Evolutionary conservation across 75 land plant species (phyloP).

Genomic region (Adiantum capillusveneris): DNA sequence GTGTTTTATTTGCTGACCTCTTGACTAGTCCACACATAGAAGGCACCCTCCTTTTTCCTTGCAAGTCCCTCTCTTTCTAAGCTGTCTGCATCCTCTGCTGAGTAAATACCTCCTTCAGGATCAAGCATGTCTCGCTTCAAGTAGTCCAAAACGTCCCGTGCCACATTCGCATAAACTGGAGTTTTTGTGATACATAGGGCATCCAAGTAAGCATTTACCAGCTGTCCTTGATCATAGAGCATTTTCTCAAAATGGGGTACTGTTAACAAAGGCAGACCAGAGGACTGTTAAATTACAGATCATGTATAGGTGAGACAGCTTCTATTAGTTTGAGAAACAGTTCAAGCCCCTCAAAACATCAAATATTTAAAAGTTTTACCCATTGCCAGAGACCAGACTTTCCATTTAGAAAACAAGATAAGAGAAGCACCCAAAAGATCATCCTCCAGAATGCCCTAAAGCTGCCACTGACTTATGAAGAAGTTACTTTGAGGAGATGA

Average conservation of each 20-base stretch:
- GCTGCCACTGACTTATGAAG: too few relatives aligned
- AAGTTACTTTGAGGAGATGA: too few relatives aligned
- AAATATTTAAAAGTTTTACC: too few relatives aligned
- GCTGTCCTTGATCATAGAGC: constrained; percentile 97
- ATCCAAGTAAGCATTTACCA: constrained; percentile 84
- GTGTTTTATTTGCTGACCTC: constrained; percentile 44
- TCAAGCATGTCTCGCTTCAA: constrained; percentile 87
- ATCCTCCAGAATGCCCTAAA: too few relatives aligned
- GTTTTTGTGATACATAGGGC: constrained; percentile 58
- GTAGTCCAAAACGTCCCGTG: constrained; percentile 90
- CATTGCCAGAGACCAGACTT: too few relatives aligned
- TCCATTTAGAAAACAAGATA: too few relatives aligned
- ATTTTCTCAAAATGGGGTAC: constrained; percentile 99
- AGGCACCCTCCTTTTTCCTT: constrained; percentile 91
- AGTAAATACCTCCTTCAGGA: constrained; percentile 79
- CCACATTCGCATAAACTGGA: constrained; percentile 41
- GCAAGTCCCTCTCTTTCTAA: constrained; percentile 59
- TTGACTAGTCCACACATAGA: constrained; percentile 84
- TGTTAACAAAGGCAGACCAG: constrained; percentile 17
- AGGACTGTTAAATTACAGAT: too few relatives aligned
- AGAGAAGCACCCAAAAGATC: too few relatives aligned
- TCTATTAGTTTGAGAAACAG: too few relatives aligned
- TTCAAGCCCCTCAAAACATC: too few relatives aligned
- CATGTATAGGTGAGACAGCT: too few relatives aligned
- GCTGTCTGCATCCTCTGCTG: constrained; percentile 99